Base-by-base conservation (phyloP, 305 asterid species). In the Fraxinus albicans region DNA sequence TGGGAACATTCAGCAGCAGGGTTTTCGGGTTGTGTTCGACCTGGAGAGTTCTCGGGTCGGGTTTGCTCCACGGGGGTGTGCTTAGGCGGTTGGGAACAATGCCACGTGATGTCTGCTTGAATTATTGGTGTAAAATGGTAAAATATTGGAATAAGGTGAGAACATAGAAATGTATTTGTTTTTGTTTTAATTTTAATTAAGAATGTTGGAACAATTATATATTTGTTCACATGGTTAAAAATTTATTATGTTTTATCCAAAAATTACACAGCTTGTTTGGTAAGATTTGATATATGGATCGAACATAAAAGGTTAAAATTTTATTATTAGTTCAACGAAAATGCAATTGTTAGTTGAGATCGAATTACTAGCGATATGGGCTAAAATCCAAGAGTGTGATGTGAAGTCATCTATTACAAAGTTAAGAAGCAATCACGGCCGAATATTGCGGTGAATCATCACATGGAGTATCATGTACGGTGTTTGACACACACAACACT, bases 1-100 rank as follows among this genome's bases (percentile, higher is more conserved):
- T 17, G 97, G 97, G 1, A 92, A 92, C 70, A 82, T 89, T n/a
- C 94, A 92, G 86, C 93, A 92, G 79, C 97, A 91, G 85, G 88
- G 93, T 60, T 91, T 88, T 44, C 92, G 94, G 84, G 93, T 92
- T 6, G 89, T 83, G 79, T 91, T 88, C 79, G 97, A 92, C 60
- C 6, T 88, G 84, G 90, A 81, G 17, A 47, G 86, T 17, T 87
- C 89, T n/a, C 80, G 89, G 87, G 86, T 92, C 87, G 93, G 96
- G 80, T 91, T 92, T 79, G 88, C 91, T 9, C 88, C 86, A 0
- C 83, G 83, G 4, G 88, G 92, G 76, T 92, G 96, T 67, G 82
- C 79, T 7, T 89, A 65, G 73, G 15, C 15, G 8, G n/a, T 10
- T 44, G 55, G 23, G 2, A 4, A 17, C 63, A 53, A 53, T 53